Conservation (phyloP, 805 yeast genomes). For the Priceomyces melissophilus region DNA sequence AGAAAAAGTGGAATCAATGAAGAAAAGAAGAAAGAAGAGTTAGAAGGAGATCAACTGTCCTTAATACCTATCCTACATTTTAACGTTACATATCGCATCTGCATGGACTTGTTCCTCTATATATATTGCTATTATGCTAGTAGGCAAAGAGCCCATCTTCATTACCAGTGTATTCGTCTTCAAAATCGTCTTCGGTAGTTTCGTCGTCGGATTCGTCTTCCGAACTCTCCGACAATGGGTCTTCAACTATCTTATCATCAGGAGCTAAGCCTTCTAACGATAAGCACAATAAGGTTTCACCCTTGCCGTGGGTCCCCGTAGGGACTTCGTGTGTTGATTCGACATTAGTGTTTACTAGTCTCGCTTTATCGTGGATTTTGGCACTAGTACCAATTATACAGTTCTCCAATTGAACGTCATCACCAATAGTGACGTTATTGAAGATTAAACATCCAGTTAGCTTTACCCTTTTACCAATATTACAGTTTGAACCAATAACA, state of each 20-base stretch:
- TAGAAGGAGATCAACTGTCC: no score
- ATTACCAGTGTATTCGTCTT: slow-evolving; percentile 63
- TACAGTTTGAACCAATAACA: slow-evolving; percentile 71
- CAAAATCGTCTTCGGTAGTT: slow-evolving; percentile 32
- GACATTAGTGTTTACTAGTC: slow-evolving; percentile 76
- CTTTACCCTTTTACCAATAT: slow-evolving; percentile 81
- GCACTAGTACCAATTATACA: slow-evolving; percentile 78
- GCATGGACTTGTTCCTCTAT: slow-evolving; percentile 1
- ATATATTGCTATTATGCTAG: slow-evolving; percentile 15
- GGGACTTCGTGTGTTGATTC: slow-evolving; percentile 75
- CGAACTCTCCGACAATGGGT: slow-evolving; percentile 24
- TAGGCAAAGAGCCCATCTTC: slow-evolving; percentile 49
- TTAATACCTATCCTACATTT: no score
- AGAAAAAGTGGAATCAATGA: slow-evolving; percentile 6
- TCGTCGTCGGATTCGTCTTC: slow-evolving; percentile 42
- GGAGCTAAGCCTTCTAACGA: slow-evolving; percentile 40
- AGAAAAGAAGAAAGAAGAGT: slow-evolving; percentile 7
- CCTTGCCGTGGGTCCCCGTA: slow-evolving; percentile 51
- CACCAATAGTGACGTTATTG: slow-evolving; percentile 69
- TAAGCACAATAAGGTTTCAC: slow-evolving; percentile 52
- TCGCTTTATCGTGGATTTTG: slow-evolving; percentile 58
- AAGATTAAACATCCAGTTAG: slow-evolving; percentile 81
- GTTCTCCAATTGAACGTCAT: slow-evolving; percentile 79
- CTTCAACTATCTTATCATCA: slow-evolving; percentile 27
- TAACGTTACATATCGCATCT: no score